phyloP scores from a whole-genome alignment of 164 flowering plant species.

The Umbilicus rupestris region DNA sequence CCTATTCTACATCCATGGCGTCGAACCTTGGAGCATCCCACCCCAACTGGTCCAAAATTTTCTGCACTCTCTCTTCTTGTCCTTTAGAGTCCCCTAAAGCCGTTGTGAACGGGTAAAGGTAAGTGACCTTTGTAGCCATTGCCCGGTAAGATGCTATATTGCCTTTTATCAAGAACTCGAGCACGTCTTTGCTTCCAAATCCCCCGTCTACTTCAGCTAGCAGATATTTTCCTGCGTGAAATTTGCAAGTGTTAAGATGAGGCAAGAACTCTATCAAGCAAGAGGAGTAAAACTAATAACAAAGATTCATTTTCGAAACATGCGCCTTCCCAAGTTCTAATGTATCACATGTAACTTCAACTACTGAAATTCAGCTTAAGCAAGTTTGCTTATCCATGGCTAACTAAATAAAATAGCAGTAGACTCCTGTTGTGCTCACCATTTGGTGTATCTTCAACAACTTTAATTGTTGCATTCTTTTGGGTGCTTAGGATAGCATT shows the following conservation, averaged over 20 bases:
- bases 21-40: slow-evolving; percentile 86
- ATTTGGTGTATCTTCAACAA: slow-evolving; percentile 53
- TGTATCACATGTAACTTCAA: neutral
- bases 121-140: slow-evolving; percentile 82
- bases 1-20: slow-evolving; percentile 33
- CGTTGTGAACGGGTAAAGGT: slow-evolving; percentile 85
- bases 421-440: slow-evolving; percentile 31
- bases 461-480: slow-evolving; percentile 56
- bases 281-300: neutral
- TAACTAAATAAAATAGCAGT: neutral
- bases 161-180: slow-evolving; percentile 83
- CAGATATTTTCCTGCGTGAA: slow-evolving; percentile 53
- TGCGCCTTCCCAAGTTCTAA: no score
- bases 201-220: slow-evolving; percentile 84
- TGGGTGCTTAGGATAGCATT: slow-evolving; percentile 81
- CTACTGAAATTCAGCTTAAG: neutral
- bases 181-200: slow-evolving; percentile 59
- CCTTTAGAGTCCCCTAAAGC: slow-evolving; percentile 92
- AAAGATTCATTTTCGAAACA: neutral
- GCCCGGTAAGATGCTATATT: slow-evolving; percentile 64
- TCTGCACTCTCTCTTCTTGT: slow-evolving; percentile 74
- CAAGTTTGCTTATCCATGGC: neutral
- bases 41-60: slow-evolving; percentile 52
- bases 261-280: neutral
- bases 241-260: neutral